Base-by-base conservation (phyloP, 306 rosid genomes). In the Cucurbita pepo region DNA sequence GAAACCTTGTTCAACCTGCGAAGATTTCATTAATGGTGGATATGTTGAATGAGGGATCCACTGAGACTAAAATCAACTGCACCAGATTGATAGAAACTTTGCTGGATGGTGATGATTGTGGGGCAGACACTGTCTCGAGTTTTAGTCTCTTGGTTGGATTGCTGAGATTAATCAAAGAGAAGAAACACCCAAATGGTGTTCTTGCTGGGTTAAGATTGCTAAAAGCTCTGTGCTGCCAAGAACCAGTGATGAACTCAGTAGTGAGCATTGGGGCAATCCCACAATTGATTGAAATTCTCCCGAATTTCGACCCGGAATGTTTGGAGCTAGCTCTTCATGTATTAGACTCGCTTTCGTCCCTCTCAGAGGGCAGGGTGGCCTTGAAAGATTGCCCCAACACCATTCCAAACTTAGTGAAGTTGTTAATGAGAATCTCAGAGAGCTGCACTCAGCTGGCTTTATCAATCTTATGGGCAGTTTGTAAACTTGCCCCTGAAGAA, bases 361-460 rank as follows among this genome's bases (percentile, higher is more conserved):
- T 88, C 53, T 84, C 85, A 0, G 90, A 88, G 70, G 97, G 95
- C 25, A 83, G 78, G 72, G 10, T 79, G 79, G 97, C 89, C n/a
- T 80, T 90, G 81, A 90, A 85, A 79, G 85, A 88, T 36, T 88
- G 95, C 64, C 80, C 89, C 10, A 84, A 81, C 34, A 82, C 86
- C 37, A 85, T 91, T 45, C 89, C 88, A 4, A 80, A 78, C 57
- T 76, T 88, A 72, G 95, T 91, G 22, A 81, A 81, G 60, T 72
- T 91, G 8, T 56, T 91, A 85, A 86, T 91, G 97, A 91, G 87
- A 55, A 88, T 90, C 8, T 90, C 97, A 0, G 97, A 90, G 82
- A 86, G 80, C 34, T 88, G 95, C 75, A 90, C 89, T 1, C 86
- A 82, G 80, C 82, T 82, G 8, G 88, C 95, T 0, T 66, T 90